phyloP scores from a whole-genome alignment of 176 grass and related monocot species.

The Triticum urartu region DNA sequence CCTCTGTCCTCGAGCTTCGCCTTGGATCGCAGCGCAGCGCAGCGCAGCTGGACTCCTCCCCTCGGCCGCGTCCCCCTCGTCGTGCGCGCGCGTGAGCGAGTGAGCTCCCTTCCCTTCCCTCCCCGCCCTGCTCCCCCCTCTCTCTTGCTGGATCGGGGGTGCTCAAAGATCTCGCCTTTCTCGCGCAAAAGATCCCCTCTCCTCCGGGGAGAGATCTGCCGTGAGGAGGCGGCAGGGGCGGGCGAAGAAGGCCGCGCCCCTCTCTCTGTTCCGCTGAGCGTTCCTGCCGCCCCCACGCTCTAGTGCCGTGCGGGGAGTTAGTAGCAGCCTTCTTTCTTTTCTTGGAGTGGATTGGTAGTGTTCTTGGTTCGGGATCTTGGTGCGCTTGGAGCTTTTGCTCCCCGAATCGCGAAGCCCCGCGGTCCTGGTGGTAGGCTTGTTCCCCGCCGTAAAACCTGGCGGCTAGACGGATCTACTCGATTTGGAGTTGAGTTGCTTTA shows the following conservation, averaged over 20 bases:
- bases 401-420: neutral
- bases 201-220: neutral
- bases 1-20: conserved; percentile 12
- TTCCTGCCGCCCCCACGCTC: neutral
- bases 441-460: neutral
- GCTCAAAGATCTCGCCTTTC: conserved; percentile 31
- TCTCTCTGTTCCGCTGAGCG: neutral
- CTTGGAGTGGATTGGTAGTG: neutral
- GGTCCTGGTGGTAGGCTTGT: neutral
- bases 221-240: conserved; percentile 42
- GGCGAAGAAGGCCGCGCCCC: conserved; percentile 38
- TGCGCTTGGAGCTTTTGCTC: neutral
- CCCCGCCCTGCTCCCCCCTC: neutral
- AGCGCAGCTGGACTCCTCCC: conserved; percentile 34
- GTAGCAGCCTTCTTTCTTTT: neutral
- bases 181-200: neutral
- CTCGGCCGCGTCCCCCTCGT: neutral
- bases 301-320: neutral
- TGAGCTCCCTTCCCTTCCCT: conserved; percentile 19
- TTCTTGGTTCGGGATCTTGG: conserved; percentile 22
- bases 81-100: neutral
- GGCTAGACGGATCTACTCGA: neutral
- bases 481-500: neutral
- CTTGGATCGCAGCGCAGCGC: conserved; percentile 48
- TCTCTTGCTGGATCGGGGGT: conserved; percentile 22